Base-by-base conservation (phyloP, 2,329 filamentous ascomycete species). In the Aureobasidium mangrovei region DNA sequence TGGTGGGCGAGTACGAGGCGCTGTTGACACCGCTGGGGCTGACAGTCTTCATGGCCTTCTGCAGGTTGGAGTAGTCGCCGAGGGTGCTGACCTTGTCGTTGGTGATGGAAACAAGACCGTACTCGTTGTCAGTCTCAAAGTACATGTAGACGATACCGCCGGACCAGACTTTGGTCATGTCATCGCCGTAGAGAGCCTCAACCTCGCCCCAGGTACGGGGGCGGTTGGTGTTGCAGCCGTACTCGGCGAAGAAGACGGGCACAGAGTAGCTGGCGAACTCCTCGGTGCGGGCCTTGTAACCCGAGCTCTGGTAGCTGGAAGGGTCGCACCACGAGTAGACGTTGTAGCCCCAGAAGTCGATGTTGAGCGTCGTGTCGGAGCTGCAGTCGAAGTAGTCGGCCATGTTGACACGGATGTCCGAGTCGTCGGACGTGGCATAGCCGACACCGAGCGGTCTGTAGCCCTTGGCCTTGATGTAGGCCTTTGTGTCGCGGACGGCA, bases 281-380 rank as follows among this genome's bases (percentile, higher is more conserved):
- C 61, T 88, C 72, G 62, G 90, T 90, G 69, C 91, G 86, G 55
- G 83, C 78, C 60, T 85, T 77, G 74, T 91, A 98, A 53, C 89
- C 88, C 3, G 93, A 96, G 57, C 77, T 67, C 35, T 77, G 67
- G 75, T 86, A 93, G 64, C 77, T 82, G 66, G 88, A 95, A 63
- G 91, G 71, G 62, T 91, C 93, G 70, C 93, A 98, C 93, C 93
- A 98, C 52, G 91, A 95, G 80, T 98, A 98, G 75, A 97, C 95
- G 79, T 98, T 98, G 85, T 97, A 97, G 57, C 93, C 93, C 88
- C 91, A 98, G 78, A 94, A 97, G 73, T 98, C 93, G 61, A 97
- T 95, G 58, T 86, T 71, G 66, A 73, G 72, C 7, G 76, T 74
- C 33, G 76, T 68, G 58, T 81, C 71, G 43, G 42, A 43, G 57